Base-by-base conservation (phyloP, 1,284 basidiomycete genomes). In the Paramarasmius palmivorus region DNA sequence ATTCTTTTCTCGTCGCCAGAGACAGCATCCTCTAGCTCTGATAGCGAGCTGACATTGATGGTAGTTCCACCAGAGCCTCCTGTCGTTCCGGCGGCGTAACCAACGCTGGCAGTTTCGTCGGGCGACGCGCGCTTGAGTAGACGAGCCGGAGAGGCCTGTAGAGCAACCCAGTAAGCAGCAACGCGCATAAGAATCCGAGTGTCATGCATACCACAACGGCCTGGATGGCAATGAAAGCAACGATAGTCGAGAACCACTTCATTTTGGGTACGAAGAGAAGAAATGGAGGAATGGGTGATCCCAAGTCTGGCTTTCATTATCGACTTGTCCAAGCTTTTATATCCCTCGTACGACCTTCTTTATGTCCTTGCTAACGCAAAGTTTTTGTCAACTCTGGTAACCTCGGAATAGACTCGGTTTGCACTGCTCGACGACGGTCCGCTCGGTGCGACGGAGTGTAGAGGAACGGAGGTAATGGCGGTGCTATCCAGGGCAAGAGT, bases 31-130 rank as follows among this genome's bases (percentile, higher is more conserved):
- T 72, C 77, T 14, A 80, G 65, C 2, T 66, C 76, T 40, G 63
- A 67, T 32, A 78, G 69, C 23, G 72, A 71, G 29, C 71, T 68
- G 32, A 80, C 78, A 15, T 72, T 77, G 25, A 71, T 73, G 15
- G 65, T 63, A 8, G 26, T 20, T 35, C 17, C 36, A n/a, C 22
- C 6, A 8, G 55, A 69, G 48, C 48, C 72, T 72, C 73, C 73
- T 55, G 72, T 71, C 56, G 73, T 74, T 25, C 73, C 59, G 26
- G 72, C 72, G 15, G 74, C 75, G 52, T 73, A 77, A 38, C 75
- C 74, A 19, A 77, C 37, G 47, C 59, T 71, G 17, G 74, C 73
- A 36, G 72, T 68, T 55, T 77, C 75, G 49, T 62, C 58, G 29
- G 63, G 61, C 5, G 68, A 59, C 7, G 72, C 72, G 45, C 73